Evolutionary conservation across 176 grass and related monocot genomes (phyloP), one percentile per base, ranked within the genome.

Genomic region (Typha latifolia): DNA sequence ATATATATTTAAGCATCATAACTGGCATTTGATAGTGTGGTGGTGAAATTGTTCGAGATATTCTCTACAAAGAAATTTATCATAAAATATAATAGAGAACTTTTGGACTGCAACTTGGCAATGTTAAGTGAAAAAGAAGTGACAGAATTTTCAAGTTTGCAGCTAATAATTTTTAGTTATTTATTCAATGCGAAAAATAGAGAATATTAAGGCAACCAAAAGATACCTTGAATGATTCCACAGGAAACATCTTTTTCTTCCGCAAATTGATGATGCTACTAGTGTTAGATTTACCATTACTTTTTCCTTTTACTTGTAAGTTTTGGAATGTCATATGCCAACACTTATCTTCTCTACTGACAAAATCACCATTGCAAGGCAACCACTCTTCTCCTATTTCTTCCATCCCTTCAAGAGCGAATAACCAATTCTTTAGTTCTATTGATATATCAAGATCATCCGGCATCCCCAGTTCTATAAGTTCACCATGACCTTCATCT

Each of bases 311-410:
- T 63, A 99, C 19, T 47, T 93, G 86, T 65, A 99, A 72, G 80
- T 80, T 90, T 69, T 72, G 87, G 71, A 99, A 99, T 14, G 89
- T 87, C 37, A 86, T 87, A 84, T 99, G 95, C 95, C 95, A 99
- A 78, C 95, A 99, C 61, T 80, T 99, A n/a, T 99, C 95, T 85
- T 93, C 95, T 84, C 95, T 90, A 61, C 71, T 85, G 69, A 93
- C 61, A 78, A 47, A 34, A 70, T 87, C 79, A 68, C 43, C 75
- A 62, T 57, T 66, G 56, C 56, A 52, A 65, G 55, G 77, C 23
- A 81, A 72, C 73, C 72, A 85, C 79, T 59, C 72, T 63, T 91
- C 77, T 19, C 67, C 77, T 64, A 84, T 62, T 67, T 93, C 86
- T 43, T 93, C 79, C 26, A 79, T 74, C 67, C 95, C 95, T 99